Conservation (phyloP, 2,329 filamentous ascomycete genomes). For the Dendryphion nanum region DNA sequence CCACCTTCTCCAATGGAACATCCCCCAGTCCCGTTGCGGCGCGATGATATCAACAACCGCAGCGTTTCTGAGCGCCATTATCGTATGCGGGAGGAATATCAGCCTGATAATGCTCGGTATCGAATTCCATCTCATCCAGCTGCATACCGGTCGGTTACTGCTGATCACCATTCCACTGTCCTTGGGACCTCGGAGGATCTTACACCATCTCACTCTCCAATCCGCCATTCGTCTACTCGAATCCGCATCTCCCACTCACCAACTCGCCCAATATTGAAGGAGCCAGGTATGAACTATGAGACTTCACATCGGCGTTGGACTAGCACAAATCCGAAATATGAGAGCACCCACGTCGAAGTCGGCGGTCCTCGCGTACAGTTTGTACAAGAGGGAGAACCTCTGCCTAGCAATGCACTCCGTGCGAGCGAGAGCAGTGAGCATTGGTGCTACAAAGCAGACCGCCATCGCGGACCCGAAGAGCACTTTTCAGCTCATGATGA, state of each 20-base stretch:
- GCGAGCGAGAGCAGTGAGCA: neutral
- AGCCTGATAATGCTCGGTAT: neutral
- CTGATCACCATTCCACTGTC: slow-evolving; percentile 9
- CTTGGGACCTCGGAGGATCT: slow-evolving; percentile 6
- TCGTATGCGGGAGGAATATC: neutral
- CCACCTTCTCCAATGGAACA: neutral
- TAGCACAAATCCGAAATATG: slow-evolving; percentile 16
- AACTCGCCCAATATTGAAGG: slow-evolving; percentile 25
- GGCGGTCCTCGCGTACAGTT: slow-evolving; percentile 32
- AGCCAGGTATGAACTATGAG: slow-evolving; percentile 14
- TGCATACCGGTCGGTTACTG: neutral
- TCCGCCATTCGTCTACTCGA: too few species aligned
- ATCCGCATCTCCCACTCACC: slow-evolving; percentile 14
- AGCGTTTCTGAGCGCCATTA: neutral
- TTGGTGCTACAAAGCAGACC: too few species aligned
- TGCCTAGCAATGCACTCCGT: slow-evolving; percentile 2
- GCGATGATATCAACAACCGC: neutral
- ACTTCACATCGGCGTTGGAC: slow-evolving; percentile 14
- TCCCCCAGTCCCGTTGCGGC: neutral
- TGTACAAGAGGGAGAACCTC: too few species aligned
- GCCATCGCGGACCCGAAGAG: too few species aligned
- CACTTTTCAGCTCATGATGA: too few species aligned
- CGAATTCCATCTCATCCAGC: neutral
- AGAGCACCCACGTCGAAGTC: slow-evolving; percentile 29
- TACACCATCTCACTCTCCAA: slow-evolving; percentile 10